Evolutionary conservation across 108 stramenopile genomes (phyloP), one percentile per base, ranked within the genome.

Genomic region (Nannochloropsis oceanica): DNA sequence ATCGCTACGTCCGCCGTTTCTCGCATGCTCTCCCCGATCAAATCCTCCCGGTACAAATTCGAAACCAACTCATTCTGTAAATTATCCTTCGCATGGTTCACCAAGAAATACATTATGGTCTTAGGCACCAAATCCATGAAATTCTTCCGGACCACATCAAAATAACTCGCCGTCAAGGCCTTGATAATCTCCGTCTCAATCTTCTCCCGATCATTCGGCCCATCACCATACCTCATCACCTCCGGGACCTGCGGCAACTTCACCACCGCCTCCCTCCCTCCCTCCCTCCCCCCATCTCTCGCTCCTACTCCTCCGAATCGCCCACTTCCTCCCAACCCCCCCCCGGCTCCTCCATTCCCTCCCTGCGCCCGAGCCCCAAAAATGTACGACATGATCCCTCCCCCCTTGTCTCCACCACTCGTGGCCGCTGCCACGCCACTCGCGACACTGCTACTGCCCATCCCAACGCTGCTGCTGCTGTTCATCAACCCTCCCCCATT

Each of bases 51-150:
- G 92, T 98, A 99, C 81, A 99, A 89, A 84, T 94, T 94, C 27
- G 93, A 90, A 11, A 99, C 97, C 44, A 99, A 92, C 91, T 97
- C 95, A 87, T 97, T 97, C 87, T 97, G 97, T 84, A 99, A 86
- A 42, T 93, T 94, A 84, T 95, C 96, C 85, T 94, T 93, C 83
- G 94, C 95, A 79, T 98, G 94, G 86, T 97, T 97, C 34, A 99
- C 97, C 34, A 99, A 89, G 85, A 97, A 98, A 91, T 94, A 95
- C 99, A 99, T 99, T 92, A 99, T 95, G 9, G 97, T 97, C 90
- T 99, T 98, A 25, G 97, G 97, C 26, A 98, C 97, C 93, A 97
- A 91, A 84, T 97, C 97, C 90, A 95, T 94, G 87, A 96, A 96
- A 84, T 94, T 97, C 92, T 98, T 99, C 43, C 96, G 92, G 0